phyloP scores from a whole-genome alignment of 2,329 filamentous ascomycete species.

The Talaromyces sp. region DNA sequence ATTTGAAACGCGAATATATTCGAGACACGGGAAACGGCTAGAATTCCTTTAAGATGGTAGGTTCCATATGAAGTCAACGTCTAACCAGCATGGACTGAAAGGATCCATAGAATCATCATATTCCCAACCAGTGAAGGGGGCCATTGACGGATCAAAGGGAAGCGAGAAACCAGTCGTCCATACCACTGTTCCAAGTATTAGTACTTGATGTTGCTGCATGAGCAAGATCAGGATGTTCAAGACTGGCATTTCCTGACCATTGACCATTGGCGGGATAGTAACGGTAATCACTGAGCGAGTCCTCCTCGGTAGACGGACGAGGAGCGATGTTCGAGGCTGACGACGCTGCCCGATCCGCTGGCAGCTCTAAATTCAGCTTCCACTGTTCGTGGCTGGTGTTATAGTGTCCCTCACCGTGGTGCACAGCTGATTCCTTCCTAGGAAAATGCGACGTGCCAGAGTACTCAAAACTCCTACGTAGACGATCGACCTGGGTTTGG shows the following conservation, averaged over 20 bases:
- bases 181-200: slow-evolving; percentile 28
- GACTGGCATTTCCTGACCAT: neutral
- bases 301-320: neutral
- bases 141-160: slow-evolving; percentile 38
- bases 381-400: neutral
- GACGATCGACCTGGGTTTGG: slow-evolving; percentile 42
- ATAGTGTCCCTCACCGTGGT: neutral
- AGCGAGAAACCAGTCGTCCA: slow-evolving; percentile 42
- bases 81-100: slow-evolving; percentile 36
- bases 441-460: neutral
- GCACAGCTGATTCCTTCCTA: neutral
- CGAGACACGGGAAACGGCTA: neutral
- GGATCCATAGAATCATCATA: slow-evolving; percentile 33
- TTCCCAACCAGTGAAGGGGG: slow-evolving; percentile 35
- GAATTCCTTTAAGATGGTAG: slow-evolving; percentile 30
- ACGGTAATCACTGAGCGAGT: neutral
- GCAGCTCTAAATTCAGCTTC: neutral
- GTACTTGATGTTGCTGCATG: neutral
- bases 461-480: slow-evolving; percentile 26
- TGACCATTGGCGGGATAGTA: neutral
- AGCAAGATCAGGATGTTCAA: neutral
- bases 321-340: neutral
- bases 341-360: neutral
- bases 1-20: neutral
- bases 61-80: slow-evolving; percentile 43